phyloP scores from a whole-genome alignment of 202 grass and related monocot species.

The Setaria viridis region DNA sequence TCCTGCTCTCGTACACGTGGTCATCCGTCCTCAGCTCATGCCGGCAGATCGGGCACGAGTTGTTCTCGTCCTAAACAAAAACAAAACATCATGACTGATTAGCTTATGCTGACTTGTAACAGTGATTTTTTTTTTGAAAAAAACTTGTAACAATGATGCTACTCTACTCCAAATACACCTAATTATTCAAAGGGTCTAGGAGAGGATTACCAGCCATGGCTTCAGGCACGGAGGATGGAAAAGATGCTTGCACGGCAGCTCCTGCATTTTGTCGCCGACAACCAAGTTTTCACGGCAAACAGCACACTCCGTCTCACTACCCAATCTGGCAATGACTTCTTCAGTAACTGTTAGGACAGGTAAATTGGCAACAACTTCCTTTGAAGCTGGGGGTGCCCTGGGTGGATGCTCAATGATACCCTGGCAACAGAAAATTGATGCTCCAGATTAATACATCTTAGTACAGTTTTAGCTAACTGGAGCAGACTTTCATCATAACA shows the following conservation, averaged over 20 bases:
- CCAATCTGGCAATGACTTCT: slow-evolving; percentile 71
- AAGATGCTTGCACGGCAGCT: slow-evolving; percentile 98
- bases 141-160: background rate
- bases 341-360: slow-evolving; percentile 75
- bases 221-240: slow-evolving; percentile 95
- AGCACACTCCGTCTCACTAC: slow-evolving; percentile 83
- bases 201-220: slow-evolving; percentile 81
- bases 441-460: slow-evolving; percentile 9
- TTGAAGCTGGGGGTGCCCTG: slow-evolving; percentile 82
- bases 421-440: slow-evolving; percentile 49
- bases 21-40: slow-evolving; percentile 86
- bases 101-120: background rate
- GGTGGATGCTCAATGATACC: slow-evolving; percentile 53
- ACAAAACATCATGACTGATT: background rate
- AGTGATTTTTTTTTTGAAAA: background rate
- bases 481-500: background rate
- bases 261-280: slow-evolving; percentile 90
- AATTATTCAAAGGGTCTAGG: background rate
- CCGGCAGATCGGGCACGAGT: slow-evolving; percentile 86
- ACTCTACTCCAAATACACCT: background rate
- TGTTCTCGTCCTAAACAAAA: slow-evolving; percentile 78
- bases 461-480: slow-evolving; percentile 11
- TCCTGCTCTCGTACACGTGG: slow-evolving; percentile 82
- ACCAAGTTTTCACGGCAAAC: slow-evolving; percentile 93
- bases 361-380: slow-evolving; percentile 91